Evolutionary conservation across 176 grass and related monocot genomes (phyloP), one percentile per base, ranked within the genome.

Genomic region (Ananas comosus): DNA sequence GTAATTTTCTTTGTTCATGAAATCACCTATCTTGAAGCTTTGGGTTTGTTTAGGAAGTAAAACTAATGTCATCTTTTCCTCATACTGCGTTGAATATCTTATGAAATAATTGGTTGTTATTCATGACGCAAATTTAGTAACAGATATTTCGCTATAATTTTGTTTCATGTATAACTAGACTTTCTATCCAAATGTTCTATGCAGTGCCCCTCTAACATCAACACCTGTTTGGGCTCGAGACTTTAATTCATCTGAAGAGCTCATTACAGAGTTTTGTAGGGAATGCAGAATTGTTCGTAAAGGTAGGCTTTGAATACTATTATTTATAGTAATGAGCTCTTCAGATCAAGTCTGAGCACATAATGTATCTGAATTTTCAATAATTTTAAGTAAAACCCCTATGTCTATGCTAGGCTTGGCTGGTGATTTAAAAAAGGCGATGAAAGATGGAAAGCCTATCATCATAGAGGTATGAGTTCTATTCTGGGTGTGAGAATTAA

Each of bases 381-480:
- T 42, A 42, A 42, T 67, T 63, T 66, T 19, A 23, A 16, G 14
- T 11, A 23, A 19, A 67, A 79, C 24, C 58, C 51, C 64, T 70
- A 65, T 24, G 7, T 64, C 28, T 57, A 19, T 51, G 42, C 17
- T 73, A 97, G 93, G 93, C 21, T 87, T 97, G 84, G 93, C 93
- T 85, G 93, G 89, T 81, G 92, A 96, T 83, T 84, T 96, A 74
- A 96, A 96, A 88, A 96, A 96, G 83, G 92, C 88, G 63, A 96
- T 90, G 93, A 97, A 97, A 90, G 89, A 97, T 81, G 93, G 93
- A 73, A 97, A 97, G 71, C 93, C 86, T 82, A 97, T 97, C 79
- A 97, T 97, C 66, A 97, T 97, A 79, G 93, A 97, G 83, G 89
- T 97, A 74, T 25, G 24, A 12, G 22, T 67, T 1, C 48, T 67